Percentiles rank a stretch among this genome's conserved stretches.
Evolutionary conservation across 371 early-diverging fungal genomes (phyloP).

Genomic region (Rhizopus sp.): DNA sequence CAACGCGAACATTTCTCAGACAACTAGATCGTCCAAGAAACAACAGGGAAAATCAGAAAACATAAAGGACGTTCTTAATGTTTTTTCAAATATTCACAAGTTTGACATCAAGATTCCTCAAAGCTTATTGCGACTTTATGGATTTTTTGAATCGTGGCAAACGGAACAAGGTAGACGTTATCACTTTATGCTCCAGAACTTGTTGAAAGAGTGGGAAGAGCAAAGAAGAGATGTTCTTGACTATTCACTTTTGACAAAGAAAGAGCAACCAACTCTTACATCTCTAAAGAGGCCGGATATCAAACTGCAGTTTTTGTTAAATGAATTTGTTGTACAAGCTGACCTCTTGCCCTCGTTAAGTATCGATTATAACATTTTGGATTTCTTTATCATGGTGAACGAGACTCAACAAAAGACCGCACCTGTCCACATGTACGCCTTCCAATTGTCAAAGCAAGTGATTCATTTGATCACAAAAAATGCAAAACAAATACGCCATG

Average conservation of each 20-base stretch:
- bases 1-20: constrained; percentile 44
- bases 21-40: constrained; percentile 23
- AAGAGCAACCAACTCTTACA: not conserved
- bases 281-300: constrained; percentile 42
- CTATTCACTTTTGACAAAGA: not conserved
- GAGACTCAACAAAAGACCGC: constrained; percentile 34
- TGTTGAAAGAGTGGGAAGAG: constrained; percentile 73
- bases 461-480: constrained; percentile 54
- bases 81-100: constrained; percentile 59
- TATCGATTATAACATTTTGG: constrained; percentile 60
- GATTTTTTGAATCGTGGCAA: constrained; percentile 81
- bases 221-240: constrained; percentile 33
- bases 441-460: constrained; percentile 59
- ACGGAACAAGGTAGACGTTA: constrained; percentile 76
- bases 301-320: constrained; percentile 66
- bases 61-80: constrained; percentile 48
- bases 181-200: constrained; percentile 72
- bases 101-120: constrained; percentile 68
- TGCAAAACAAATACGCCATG: constrained; percentile 1
- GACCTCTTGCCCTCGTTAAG: constrained; percentile 71
- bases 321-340: constrained; percentile 58
- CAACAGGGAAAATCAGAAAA: constrained; percentile 22
- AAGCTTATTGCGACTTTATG: constrained; percentile 73
- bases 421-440: constrained; percentile 50
- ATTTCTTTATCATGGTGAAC: constrained; percentile 59